Conservation (phyloP, 1,284 basidiomycete species). For the Rhizoctonia solani region DNA sequence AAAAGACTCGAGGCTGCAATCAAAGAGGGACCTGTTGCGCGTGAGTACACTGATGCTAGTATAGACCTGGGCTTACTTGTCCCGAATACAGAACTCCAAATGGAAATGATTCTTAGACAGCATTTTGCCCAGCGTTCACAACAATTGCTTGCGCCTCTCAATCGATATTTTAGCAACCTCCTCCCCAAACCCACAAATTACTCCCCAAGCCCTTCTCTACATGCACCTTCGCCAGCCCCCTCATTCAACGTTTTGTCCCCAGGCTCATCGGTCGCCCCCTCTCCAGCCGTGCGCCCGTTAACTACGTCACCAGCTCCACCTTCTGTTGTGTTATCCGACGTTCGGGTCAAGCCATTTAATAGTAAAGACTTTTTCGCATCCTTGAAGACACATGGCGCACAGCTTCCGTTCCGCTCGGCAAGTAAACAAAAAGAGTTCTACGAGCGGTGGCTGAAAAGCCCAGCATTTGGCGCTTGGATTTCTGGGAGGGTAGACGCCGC, state of each 20-base stretch:
- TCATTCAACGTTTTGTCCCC: constrained; percentile 41
- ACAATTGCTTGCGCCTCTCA: constrained; percentile 86
- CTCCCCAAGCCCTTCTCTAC: constrained; percentile 35
- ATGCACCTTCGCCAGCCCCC: constrained; percentile 39
- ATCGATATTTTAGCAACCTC: constrained; percentile 90
- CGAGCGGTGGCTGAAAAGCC: constrained; percentile 69
- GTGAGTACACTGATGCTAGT: constrained; percentile 49
- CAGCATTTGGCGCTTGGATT: constrained; percentile 76
- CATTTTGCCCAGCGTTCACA: constrained; percentile 90
- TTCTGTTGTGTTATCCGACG: constrained; percentile 38
- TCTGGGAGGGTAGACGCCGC: constrained; percentile 64
- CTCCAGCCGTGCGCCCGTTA: constrained; percentile 5
- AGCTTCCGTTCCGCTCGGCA: constrained; percentile 73
- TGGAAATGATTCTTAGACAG: constrained; percentile 71
- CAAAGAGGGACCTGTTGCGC: constrained; percentile 53
- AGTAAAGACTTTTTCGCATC: constrained; percentile 77
- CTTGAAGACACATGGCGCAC: constrained; percentile 76
- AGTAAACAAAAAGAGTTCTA: constrained; percentile 71
- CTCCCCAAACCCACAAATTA: constrained; percentile 56
- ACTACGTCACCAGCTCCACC: constrained; percentile 21
- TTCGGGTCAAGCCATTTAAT: constrained; percentile 78
- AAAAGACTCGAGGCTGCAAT: constrained; percentile 66
- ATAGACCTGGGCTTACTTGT: too few species aligned
- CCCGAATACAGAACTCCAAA: constrained; percentile 55
- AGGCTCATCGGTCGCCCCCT: constrained; percentile 10